Percentiles rank a stretch among this genome's conserved stretches.
phyloP scores from a whole-genome alignment of 169 alveolate genomes.

The Cyclospora cayetanensis region DNA sequence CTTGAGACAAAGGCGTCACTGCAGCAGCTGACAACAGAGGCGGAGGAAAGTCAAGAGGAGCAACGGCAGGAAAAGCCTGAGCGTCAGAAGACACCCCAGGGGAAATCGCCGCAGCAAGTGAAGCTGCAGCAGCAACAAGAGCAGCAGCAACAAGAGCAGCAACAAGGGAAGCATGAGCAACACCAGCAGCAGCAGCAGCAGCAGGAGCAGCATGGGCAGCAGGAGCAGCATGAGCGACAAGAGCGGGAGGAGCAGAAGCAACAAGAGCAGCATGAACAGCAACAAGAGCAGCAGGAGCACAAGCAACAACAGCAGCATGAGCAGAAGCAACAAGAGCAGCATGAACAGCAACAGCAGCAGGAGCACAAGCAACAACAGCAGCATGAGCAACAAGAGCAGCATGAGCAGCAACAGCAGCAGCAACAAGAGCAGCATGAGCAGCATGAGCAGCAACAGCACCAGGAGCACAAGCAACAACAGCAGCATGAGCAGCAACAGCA shows the following conservation, averaged over 20 bases:
- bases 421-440: too few relatives aligned
- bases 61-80: background rate
- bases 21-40: background rate
- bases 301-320: background rate
- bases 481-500: background rate
- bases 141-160: background rate
- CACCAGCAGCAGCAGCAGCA: background rate
- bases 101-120: background rate
- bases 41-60: too few relatives aligned
- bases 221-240: background rate
- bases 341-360: constrained; percentile 53
- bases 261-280: background rate
- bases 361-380: background rate
- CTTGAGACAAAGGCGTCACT: too few relatives aligned
- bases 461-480: too few relatives aligned
- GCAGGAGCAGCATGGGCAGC: constrained; percentile 35
- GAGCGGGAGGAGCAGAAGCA: background rate
- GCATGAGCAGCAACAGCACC: too few relatives aligned
- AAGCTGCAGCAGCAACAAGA: background rate
- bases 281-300: background rate
- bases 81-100: background rate
- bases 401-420: background rate
- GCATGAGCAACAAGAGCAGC: background rate
- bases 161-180: background rate
- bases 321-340: background rate